Evolutionary conservation across 2,329 filamentous ascomycete genomes (phyloP).

Genomic region (Aspergillus sp.): DNA sequence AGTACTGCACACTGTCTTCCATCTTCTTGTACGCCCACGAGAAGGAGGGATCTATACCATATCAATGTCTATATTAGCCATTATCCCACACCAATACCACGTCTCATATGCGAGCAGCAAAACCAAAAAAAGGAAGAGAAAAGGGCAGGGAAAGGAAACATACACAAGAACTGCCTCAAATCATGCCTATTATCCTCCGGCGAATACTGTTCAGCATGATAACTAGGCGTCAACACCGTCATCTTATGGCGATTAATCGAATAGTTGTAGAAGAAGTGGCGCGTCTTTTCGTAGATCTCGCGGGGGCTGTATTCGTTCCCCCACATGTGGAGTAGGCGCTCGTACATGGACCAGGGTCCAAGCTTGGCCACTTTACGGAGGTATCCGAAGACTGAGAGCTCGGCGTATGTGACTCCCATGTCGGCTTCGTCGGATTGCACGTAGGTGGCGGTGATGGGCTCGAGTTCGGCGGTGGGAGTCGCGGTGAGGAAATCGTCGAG

Average conservation of each 20-base stretch:
- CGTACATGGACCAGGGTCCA: slow-evolving; percentile 57
- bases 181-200: slow-evolving; percentile 63
- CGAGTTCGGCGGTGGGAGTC: slow-evolving; percentile 63
- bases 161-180: slow-evolving; percentile 56
- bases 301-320: slow-evolving; percentile 40
- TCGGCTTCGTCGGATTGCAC: slow-evolving; percentile 60
- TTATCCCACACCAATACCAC: background rate
- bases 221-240: slow-evolving; percentile 60
- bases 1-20: slow-evolving; percentile 47
- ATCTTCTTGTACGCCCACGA: slow-evolving; percentile 53
- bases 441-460: slow-evolving; percentile 66
- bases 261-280: slow-evolving; percentile 52
- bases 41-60: slow-evolving; percentile 38
- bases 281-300: slow-evolving; percentile 51
- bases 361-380: slow-evolving; percentile 58
- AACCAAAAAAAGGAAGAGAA: too few species aligned
- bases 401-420: slow-evolving; percentile 57
- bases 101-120: too few species aligned
- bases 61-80: background rate
- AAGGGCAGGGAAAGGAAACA: slow-evolving; percentile 8
- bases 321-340: slow-evolving; percentile 56
- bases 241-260: slow-evolving; percentile 67
- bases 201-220: slow-evolving; percentile 56
- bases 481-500: slow-evolving; percentile 67
- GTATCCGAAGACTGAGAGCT: slow-evolving; percentile 55